Percentiles rank a stretch among this genome's conserved stretches.
Conservation (phyloP, 148 eudicot species). For the Simmondsia chinensis region DNA sequence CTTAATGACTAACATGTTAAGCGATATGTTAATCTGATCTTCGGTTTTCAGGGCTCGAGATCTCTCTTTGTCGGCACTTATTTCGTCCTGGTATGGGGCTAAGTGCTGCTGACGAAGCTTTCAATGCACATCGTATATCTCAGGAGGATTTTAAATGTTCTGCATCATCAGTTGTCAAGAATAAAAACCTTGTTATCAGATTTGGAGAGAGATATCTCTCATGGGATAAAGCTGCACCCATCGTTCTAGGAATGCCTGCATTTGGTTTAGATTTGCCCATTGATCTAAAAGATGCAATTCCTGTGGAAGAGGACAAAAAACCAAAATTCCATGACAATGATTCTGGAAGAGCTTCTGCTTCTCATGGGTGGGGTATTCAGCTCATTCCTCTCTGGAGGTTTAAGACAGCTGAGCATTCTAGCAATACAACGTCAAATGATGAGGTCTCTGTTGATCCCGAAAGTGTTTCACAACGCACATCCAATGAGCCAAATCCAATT, state of each 20-base stretch:
- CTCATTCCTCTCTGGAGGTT: constrained; percentile 77
- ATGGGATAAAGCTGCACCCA: constrained; percentile 84
- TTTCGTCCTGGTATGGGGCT: constrained; percentile 84
- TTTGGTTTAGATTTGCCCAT: constrained; percentile 55
- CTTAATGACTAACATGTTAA: too few relatives aligned
- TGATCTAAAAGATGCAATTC: constrained; percentile 48
- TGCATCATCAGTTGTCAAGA: constrained; percentile 53
- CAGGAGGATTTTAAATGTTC: constrained; percentile 50
- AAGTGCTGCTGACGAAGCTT: constrained; percentile 59
- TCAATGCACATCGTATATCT: constrained; percentile 49
- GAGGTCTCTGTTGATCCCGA: constrained; percentile 76
- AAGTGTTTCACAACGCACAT: constrained; percentile 33
- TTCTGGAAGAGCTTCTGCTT: constrained; percentile 34
- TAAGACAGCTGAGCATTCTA: constrained; percentile 54
- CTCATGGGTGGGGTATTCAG: constrained; percentile 91
- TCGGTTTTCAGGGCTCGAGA: constrained; percentile 59
- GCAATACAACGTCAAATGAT: constrained; percentile 53
- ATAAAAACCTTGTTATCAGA: constrained; percentile 66
- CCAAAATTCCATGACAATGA: constrained; percentile 32
- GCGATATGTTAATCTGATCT: too few relatives aligned
- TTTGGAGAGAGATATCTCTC: constrained; percentile 45
- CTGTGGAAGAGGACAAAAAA: constrained; percentile 49
- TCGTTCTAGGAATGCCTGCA: constrained; percentile 64
- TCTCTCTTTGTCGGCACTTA: constrained; percentile 75
- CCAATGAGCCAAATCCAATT: constrained; percentile 24